Percentiles rank a stretch among this genome's conserved stretches.
These are phyloP conservation scores for Paulownia fortunei DNA, from an alignment of 257 asterid species.

Conservation along the genomic window DNA sequence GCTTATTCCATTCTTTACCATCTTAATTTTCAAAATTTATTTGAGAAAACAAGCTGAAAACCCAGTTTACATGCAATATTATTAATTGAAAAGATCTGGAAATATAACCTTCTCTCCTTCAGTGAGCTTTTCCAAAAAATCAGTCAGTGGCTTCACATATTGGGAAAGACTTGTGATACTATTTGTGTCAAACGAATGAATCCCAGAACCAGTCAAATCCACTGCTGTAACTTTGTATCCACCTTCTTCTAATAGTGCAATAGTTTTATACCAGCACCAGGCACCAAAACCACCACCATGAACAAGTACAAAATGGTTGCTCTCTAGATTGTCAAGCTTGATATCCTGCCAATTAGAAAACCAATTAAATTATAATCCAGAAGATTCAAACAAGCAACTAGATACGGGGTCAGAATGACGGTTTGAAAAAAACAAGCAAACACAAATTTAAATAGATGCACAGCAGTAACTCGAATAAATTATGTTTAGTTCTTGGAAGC, in stretches of 20 bases:
- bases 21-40: background rate
- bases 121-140: slow-evolving; percentile 67
- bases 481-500: background rate
- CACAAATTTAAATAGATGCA: background rate
- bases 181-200: slow-evolving; percentile 89
- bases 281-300: slow-evolving; percentile 99
- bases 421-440: background rate
- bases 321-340: slow-evolving; percentile 77
- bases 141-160: slow-evolving; percentile 86
- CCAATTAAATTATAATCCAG: slow-evolving; percentile 20
- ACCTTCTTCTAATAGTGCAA: slow-evolving; percentile 83
- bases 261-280: slow-evolving; percentile 99
- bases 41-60: background rate
- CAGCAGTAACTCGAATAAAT: background rate
- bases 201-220: slow-evolving; percentile 95
- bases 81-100: slow-evolving; percentile 25
- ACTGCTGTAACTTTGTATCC: slow-evolving; percentile 96
- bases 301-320: slow-evolving; percentile 89
- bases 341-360: slow-evolving; percentile 57
- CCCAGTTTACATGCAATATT: background rate
- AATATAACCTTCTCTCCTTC: slow-evolving; percentile 82
- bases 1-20: background rate
- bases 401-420: background rate
- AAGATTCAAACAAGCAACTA: background rate
- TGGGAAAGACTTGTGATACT: slow-evolving; percentile 77